Evolutionary conservation across 2,329 filamentous ascomycete genomes (phyloP).

Genomic region (Microcera coccophila): DNA sequence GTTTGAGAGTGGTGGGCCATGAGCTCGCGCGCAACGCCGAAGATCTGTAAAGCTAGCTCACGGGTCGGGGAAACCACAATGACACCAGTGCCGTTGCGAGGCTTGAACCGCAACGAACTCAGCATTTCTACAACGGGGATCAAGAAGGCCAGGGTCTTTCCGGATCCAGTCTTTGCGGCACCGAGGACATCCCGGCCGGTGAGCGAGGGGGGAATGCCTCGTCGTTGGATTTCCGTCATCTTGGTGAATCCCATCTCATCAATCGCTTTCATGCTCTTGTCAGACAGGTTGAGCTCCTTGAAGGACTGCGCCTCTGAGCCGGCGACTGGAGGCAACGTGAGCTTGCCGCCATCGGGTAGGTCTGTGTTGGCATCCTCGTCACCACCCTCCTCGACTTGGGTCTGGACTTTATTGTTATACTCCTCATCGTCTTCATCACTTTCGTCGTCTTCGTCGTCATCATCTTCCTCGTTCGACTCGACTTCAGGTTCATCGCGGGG

Average conservation of each 20-base stretch:
- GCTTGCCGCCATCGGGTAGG: conserved; percentile 36
- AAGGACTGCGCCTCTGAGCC: conserved; percentile 65
- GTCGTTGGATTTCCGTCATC: conserved; percentile 92
- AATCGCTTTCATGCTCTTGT: conserved; percentile 85
- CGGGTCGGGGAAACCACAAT: conserved; percentile 90
- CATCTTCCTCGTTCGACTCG: conserved; percentile 27
- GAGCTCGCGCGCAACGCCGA: conserved; percentile 87
- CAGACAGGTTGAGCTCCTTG: conserved; percentile 76
- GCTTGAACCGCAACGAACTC: conserved; percentile 85
- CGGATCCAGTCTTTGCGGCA: conserved; percentile 91
- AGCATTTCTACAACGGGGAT: conserved; percentile 95
- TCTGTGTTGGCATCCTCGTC: conserved; percentile 31
- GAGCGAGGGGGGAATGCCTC: conserved; percentile 80
- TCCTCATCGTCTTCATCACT: conserved; percentile 27
- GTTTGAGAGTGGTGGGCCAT: conserved; percentile 93
- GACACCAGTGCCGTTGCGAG: conserved; percentile 86
- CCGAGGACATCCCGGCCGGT: conserved; percentile 90
- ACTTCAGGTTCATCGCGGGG: conserved; percentile 24
- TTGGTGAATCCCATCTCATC: conserved; percentile 86
- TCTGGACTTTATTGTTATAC: conserved; percentile 24
- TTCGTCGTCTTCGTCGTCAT: conserved; percentile 25
- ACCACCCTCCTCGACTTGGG: conserved; percentile 30
- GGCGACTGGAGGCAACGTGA: conserved; percentile 51
- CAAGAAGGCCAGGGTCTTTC: conserved; percentile 92
- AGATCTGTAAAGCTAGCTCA: conserved; percentile 93